Evolutionary conservation across 805 yeast species (phyloP).

Genomic region (Ogataea sp.): DNA sequence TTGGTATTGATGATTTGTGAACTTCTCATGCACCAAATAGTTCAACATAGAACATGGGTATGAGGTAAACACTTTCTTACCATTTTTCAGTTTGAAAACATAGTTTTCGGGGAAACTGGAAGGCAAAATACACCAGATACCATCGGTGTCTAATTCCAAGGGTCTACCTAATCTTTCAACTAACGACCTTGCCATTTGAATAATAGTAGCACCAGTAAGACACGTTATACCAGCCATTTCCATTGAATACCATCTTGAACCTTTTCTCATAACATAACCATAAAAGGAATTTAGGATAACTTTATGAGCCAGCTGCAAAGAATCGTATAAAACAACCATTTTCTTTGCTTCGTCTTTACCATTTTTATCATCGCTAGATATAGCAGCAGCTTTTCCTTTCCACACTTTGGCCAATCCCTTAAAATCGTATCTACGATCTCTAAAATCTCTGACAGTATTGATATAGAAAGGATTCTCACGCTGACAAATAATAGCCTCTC

Average conservation of each 20-base stretch:
- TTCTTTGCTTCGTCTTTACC: slow-evolving; percentile 85
- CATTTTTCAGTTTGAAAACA: slow-evolving; percentile 61
- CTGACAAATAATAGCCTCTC: slow-evolving; percentile 94
- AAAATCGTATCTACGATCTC: slow-evolving; percentile 94
- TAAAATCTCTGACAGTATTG: slow-evolving; percentile 84
- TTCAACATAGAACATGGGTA: slow-evolving; percentile 97
- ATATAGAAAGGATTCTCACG: slow-evolving; percentile 97
- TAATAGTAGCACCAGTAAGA: slow-evolving; percentile 94
- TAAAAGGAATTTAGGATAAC: slow-evolving; percentile 94
- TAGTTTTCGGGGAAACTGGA: slow-evolving; percentile 88
- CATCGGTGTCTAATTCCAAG: slow-evolving; percentile 94
- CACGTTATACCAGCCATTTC: slow-evolving; percentile 99
- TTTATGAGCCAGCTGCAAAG: slow-evolving; percentile 93
- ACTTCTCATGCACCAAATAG: slow-evolving; percentile 81
- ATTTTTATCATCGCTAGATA: slow-evolving; percentile 45
- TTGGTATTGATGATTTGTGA: slow-evolving; percentile 93
- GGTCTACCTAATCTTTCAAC: slow-evolving; percentile 95
- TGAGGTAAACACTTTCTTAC: slow-evolving; percentile 68
- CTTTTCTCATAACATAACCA: slow-evolving; percentile 98
- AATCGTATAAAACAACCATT: slow-evolving; percentile 89
- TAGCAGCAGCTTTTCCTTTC: slow-evolving; percentile 69
- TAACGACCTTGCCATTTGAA: slow-evolving; percentile 90
- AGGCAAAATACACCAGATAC: slow-evolving; percentile 98
- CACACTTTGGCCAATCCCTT: slow-evolving; percentile 90
- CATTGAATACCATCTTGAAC: slow-evolving; percentile 98